Evolutionary conservation across 225 moss, liverwort and hornwort species (phyloP).

Genomic region (Neckera pumila): DNA sequence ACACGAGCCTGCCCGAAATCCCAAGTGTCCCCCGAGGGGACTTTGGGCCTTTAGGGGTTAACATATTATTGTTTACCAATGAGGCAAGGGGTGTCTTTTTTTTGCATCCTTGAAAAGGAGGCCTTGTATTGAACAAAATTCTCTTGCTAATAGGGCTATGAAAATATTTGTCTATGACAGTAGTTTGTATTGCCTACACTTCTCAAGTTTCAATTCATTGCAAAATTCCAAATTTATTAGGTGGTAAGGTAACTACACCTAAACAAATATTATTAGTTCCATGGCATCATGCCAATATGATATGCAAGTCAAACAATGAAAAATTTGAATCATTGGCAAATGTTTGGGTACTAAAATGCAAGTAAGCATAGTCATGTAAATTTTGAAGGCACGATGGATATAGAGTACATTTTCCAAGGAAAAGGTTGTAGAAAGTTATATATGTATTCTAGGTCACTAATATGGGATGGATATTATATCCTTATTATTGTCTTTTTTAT

Average conservation of each 20-base stretch:
- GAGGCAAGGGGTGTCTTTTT: too few species aligned
- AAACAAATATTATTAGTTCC: accelerated
- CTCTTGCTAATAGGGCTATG: too few species aligned
- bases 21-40: too few species aligned
- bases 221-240: neutral
- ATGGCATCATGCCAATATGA: neutral
- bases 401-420: neutral
- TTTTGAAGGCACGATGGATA: neutral
- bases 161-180: neutral
- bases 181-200: neutral
- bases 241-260: neutral
- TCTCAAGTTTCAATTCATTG: neutral
- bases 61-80: too few species aligned
- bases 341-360: neutral
- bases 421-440: neutral
- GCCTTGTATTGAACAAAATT: too few species aligned
- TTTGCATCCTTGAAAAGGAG: too few species aligned
- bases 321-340: neutral
- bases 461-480: neutral
- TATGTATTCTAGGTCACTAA: neutral
- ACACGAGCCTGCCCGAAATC: too few species aligned
- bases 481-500: neutral
- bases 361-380: neutral
- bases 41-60: too few species aligned
- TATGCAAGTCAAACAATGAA: neutral